phyloP scores from a whole-genome alignment of 2,329 filamentous ascomycete species.

The Ascochyta viciae-villosae region DNA sequence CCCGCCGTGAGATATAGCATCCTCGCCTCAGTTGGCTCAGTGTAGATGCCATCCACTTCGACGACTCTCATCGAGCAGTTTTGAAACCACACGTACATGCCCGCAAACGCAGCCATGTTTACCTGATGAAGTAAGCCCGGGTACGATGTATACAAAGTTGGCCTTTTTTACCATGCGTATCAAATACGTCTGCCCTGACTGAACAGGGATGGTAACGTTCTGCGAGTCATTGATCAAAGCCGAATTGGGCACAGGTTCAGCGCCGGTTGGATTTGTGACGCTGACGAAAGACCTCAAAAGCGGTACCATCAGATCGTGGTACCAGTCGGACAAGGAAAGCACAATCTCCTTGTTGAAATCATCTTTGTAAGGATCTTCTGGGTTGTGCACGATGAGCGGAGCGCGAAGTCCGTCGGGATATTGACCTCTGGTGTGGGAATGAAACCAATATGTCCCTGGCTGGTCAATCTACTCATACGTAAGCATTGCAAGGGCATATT shows the following conservation, averaged over 20 bases:
- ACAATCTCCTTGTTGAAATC: slow-evolving; percentile 66
- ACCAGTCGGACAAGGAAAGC: slow-evolving; percentile 73
- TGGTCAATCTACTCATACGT: slow-evolving; percentile 50
- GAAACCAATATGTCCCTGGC: slow-evolving; percentile 67
- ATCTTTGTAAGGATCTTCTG: slow-evolving; percentile 57
- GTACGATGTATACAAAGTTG: too few relatives aligned
- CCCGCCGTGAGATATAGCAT: slow-evolving; percentile 71
- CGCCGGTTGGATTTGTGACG: slow-evolving; percentile 57
- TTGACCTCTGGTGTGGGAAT: slow-evolving; percentile 67
- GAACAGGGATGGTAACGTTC: slow-evolving; percentile 50
- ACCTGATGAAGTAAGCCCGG: slow-evolving; percentile 1
- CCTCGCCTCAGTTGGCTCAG: slow-evolving; percentile 64
- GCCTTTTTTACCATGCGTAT: slow-evolving; percentile 62
- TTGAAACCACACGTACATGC: slow-evolving; percentile 73
- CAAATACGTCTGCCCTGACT: slow-evolving; percentile 64
- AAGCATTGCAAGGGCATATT: slow-evolving; percentile 24
- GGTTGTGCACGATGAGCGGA: slow-evolving; percentile 68
- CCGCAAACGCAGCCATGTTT: slow-evolving; percentile 71
- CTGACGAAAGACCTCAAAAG: slow-evolving; percentile 53
- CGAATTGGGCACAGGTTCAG: slow-evolving; percentile 70
- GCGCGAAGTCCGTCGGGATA: slow-evolving; percentile 72
- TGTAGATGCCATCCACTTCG: slow-evolving; percentile 73
- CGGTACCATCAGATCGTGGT: slow-evolving; percentile 60
- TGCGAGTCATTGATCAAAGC: slow-evolving; percentile 68
- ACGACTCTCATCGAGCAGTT: slow-evolving; percentile 68